Evolutionary conservation across 2,329 filamentous ascomycete genomes (phyloP), one percentile per base, ranked within the genome.

Genomic region (Aspergillus ochraceoroseus): DNA sequence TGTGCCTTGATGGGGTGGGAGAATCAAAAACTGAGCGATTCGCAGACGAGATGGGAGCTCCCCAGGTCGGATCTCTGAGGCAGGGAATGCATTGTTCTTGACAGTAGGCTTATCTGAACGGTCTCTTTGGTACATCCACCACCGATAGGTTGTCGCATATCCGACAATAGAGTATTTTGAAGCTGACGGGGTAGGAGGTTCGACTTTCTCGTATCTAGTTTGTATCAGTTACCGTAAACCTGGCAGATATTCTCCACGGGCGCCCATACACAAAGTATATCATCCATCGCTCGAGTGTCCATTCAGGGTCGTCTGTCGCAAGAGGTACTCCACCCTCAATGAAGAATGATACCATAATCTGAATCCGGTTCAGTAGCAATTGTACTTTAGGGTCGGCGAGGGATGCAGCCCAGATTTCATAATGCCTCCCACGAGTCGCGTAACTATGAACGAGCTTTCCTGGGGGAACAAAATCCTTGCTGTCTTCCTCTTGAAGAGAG

Each of bases 301-400:
- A 83, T 47, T 89, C 83, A 1, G 83, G 76, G 37, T 85, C 75
- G 26, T 88, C 80, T 2, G 83, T 70, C 11, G 77, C 77, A 31
- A 95, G 80, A 25, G 79, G 79, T 3, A 80, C 85, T n/a, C 89
- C 92, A 18, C 87, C 92, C 63, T 98, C 94, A 47, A 98, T 95
- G 62, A 88, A 94, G 44, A 96, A 73, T 11, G 87, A 80, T 4
- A 89, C 79, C 23, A 94, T 71, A 40, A 95, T 79, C 66, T 95
- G 88, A 49, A 94, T 77, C 37, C 89, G 86, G 46, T 79, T 79
- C 56, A 95, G 72, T 26, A 95, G 70, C 55, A 82, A 75, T 56
- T 78, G 77, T 28, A 94, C 79, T 11, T 73, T 73, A 0, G 76
- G 70, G 58, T 95, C 82, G 2, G 76, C 73, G 37, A 98, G 71